phyloP scores from a whole-genome alignment of 768 basidiomycete species.

The Serendipita sp. region DNA sequence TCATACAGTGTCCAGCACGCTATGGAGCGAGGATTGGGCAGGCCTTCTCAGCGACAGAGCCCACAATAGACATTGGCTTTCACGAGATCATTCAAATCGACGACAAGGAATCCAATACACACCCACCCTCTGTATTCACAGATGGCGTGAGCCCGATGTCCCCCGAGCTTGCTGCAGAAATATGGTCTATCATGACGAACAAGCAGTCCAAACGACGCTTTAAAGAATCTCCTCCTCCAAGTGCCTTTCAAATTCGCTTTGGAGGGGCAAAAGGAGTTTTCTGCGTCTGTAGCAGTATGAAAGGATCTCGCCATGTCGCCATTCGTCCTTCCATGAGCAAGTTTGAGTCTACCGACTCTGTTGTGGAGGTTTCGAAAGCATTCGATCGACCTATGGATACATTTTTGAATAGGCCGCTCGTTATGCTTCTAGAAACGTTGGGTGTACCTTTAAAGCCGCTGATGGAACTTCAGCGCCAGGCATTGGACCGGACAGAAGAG shows the following conservation, averaged over 20 bases:
- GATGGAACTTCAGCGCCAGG: conserved; percentile 34
- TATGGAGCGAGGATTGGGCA: conserved; percentile 58
- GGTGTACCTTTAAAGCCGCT: conserved; percentile 42
- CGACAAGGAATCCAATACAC: conserved; percentile 30
- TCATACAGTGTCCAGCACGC: conserved; percentile 39
- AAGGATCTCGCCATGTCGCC: conserved; percentile 21
- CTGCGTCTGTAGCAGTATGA: background rate
- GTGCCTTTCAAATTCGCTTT: background rate
- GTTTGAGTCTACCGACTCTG: conserved; percentile 32
- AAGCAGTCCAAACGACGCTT: no score
- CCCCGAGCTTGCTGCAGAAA: no score
- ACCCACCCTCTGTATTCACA: conserved; percentile 34
- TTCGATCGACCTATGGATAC: conserved; percentile 46
- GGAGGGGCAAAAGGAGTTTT: background rate
- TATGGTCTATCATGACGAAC: no score
- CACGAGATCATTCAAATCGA: conserved; percentile 27
- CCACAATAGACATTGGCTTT: conserved; percentile 28
- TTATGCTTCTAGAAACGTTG: conserved; percentile 48
- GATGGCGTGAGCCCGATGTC: conserved; percentile 28
- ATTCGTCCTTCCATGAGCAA: conserved; percentile 53
- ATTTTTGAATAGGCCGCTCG: conserved; percentile 46
- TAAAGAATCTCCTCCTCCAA: no score
- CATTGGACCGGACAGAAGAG: conserved; percentile 30
- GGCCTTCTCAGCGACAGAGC: conserved; percentile 60
- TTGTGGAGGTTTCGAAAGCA: conserved; percentile 46